Evolutionary conservation across 139 green algal species (phyloP).

Genomic region (Astrephomene gubernaculifera): DNA sequence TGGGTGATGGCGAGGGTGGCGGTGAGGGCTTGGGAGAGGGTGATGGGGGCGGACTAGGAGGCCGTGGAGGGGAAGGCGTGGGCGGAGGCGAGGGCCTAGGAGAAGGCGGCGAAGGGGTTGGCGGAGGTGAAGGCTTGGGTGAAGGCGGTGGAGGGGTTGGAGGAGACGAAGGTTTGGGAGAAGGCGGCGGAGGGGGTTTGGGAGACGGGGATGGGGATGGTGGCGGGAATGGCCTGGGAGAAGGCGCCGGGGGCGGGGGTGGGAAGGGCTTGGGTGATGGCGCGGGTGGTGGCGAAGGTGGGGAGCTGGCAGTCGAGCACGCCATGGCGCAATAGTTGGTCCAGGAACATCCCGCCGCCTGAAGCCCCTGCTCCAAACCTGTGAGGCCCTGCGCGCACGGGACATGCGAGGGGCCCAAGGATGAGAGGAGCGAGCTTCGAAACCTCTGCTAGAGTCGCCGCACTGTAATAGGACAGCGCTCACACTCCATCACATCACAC

Average conservation of each 20-base stretch:
- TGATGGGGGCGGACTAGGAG: neutral
- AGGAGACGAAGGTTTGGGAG: neutral
- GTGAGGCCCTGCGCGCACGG: slow-evolving; percentile 1
- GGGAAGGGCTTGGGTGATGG: no score
- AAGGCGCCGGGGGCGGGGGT: no score
- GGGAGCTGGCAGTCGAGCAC: neutral
- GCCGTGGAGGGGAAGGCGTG: neutral
- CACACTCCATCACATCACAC: no score
- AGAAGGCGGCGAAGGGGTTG: neutral
- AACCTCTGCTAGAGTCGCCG: no score
- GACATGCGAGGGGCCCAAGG: no score
- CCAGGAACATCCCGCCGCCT: neutral
- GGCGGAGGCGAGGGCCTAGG: neutral
- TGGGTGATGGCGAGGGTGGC: neutral
- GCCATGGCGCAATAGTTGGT: neutral
- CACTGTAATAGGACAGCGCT: no score
- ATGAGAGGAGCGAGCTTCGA: no score
- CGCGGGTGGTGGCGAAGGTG: no score
- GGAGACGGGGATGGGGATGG: neutral
- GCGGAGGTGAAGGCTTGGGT: neutral
- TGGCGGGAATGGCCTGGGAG: no score
- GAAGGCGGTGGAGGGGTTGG: neutral
- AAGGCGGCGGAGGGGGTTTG: neutral
- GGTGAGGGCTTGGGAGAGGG: neutral
- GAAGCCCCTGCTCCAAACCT: neutral